Evolutionary conservation across 306 rosid genomes (phyloP), one percentile per base, ranked within the genome.

Genomic region (Cicer bijugum): DNA sequence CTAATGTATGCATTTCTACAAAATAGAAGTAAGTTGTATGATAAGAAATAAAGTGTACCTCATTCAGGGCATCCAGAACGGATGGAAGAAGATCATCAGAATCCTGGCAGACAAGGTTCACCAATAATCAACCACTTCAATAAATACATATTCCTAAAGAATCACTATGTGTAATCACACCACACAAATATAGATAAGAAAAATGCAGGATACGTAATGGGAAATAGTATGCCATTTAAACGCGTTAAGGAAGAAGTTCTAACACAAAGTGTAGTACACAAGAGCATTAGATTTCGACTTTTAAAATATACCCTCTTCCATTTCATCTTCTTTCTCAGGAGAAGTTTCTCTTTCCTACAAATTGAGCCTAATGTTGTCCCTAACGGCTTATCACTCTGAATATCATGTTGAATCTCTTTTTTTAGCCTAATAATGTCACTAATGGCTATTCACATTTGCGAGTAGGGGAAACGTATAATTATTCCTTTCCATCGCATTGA

Each of bases 61-160:
- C 99, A 40, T 94, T 86, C 83, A 94, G 80, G 67, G 99, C 99
- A 82, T 94, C 99, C 67, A 94, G 79, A 72, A 94, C 99, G 76
- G 80, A 83, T 57, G 97, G 97, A 84, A 94, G 92, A 39, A 94
- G 89, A 85, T 91, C 99, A 56, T 94, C 97, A 81, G 97, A 88
- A 67, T 93, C 98, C 98, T 93, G 90, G 72, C 40, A 86, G 42
- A 70, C 23, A 82, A 45, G 69, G 78, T 52, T 61, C 51, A 77
- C 59, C 52, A 75, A 56, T 58, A 72, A 61, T 76, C 77, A 83
- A 44, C 74, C 81, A 43, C 38, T 35, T 67, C 65, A 71, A 63
- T 47, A 42, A 17, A 60, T 14, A 72, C 3, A 20, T 58, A 58
- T 58, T 15, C 39, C 64, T 9, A 66, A 75, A 63, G 39, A 51